These are phyloP conservation scores for Aureobasidium musti DNA, from an alignment of 2,329 filamentous ascomycete species.

Conservation along the genomic window DNA sequence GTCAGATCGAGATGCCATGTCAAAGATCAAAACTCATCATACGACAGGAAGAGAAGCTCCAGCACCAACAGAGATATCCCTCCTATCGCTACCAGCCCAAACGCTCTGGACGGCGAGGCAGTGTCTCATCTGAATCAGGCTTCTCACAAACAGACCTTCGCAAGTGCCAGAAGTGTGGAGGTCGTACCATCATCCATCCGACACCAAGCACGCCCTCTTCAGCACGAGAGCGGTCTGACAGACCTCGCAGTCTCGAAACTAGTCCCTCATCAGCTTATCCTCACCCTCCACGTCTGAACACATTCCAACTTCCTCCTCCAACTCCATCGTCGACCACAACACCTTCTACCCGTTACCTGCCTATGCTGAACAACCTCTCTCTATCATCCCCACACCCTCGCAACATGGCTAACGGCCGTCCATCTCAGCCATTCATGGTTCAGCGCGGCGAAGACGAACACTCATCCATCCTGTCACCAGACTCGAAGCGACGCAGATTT, in stretches of 20 bases:
- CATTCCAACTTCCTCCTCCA: constrained; percentile 34
- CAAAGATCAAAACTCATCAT: neutral
- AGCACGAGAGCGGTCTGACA: constrained; percentile 18
- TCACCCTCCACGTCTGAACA: constrained; percentile 25
- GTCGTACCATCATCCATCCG: constrained; percentile 57
- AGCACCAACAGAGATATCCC: constrained; percentile 86
- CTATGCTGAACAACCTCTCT: constrained; percentile 41
- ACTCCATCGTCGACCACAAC: constrained; percentile 40
- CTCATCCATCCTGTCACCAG: constrained; percentile 54
- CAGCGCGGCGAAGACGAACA: constrained; percentile 41
- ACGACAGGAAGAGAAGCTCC: constrained; percentile 76
- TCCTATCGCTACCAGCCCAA: constrained; percentile 93
- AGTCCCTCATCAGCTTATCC: constrained; percentile 26
- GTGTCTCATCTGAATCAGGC: constrained; percentile 36
- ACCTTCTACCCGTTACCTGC: constrained; percentile 42
- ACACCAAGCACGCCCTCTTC: constrained; percentile 37
- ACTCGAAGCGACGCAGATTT: constrained; percentile 65
- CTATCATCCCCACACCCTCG: constrained; percentile 41
- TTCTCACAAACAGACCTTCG: constrained; percentile 43
- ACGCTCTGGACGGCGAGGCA: constrained; percentile 50
- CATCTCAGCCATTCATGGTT: constrained; percentile 16
- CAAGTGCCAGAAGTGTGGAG: constrained; percentile 70
- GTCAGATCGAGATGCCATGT: constrained; percentile 30
- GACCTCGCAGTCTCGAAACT: constrained; percentile 16
- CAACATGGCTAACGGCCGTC: constrained; percentile 24